Evolutionary conservation across 2,329 filamentous ascomycete species (phyloP), one percentile per base, ranked within the genome.

Genomic region (Rhexocercosporidium sp.): DNA sequence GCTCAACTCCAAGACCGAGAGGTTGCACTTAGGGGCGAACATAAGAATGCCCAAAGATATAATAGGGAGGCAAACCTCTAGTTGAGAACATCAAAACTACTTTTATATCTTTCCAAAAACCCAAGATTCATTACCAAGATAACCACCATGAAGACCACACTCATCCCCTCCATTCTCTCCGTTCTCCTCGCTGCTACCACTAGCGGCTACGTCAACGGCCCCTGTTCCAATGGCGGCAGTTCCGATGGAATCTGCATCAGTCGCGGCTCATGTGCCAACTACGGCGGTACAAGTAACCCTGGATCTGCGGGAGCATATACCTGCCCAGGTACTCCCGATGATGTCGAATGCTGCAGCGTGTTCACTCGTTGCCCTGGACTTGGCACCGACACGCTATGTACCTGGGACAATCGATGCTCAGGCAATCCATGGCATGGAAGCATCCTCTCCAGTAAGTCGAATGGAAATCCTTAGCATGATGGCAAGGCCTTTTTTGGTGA

Each of bases 181-280:
- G 16, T 31, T 18, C 1, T 25, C n/a, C 44, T 47, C 49, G 5
- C 49, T 25, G 18, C 47, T 27, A n/a, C 22, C 25, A 18, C 16
- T 14, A 27, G 31, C 22, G 49, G 2, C 4, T 27, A 27, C 25
- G 27, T 53, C 49, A 53, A 53, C 16, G 49, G 49, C 5, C 49
- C 14, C 14, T 53, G 49, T 27, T 53, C 49, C 49, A 53, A 31
- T 27, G 49, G 49, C 49, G 49, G 49, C 49, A 53, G 49, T 27
- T 3, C 49, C 3, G 49, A 53, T 16, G 49, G 49, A 53, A 53
- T 53, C 12, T 53, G 49, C 16, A 53, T 53, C 27, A 53, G 11
- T 14, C 49, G 49, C 49, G 18, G 25, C 49, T n/a, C 25, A 53
- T 53, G 49, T 27, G 49, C 49, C 25, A 53, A 31, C 49, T 53